A percentile compares a stretch with the other conserved stretches of the same genome.
Conservation (phyloP, 2,329 filamentous ascomycete genomes). For the Pyrenochaeta sp. region DNA sequence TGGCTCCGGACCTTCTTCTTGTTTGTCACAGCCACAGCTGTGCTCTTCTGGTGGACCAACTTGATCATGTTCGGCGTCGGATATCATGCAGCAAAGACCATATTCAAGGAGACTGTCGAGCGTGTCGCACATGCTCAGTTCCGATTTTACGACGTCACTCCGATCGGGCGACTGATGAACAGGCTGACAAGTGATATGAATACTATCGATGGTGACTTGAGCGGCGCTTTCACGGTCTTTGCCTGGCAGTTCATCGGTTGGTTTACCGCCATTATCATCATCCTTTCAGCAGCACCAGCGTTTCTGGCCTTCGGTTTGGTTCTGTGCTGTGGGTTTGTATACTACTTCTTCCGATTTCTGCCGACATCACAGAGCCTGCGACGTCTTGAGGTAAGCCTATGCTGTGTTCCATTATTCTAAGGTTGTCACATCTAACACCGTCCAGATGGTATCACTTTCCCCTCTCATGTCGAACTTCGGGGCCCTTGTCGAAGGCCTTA, state of each 20-base stretch:
- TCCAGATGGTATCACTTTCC: constrained; percentile 79
- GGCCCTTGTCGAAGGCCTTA: constrained; percentile 82
- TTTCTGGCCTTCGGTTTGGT: constrained; percentile 77
- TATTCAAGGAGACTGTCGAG: constrained; percentile 77
- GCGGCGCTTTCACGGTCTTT: constrained; percentile 74
- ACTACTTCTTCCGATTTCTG: constrained; percentile 79
- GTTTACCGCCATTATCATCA: constrained; percentile 76
- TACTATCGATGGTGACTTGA: constrained; percentile 87
- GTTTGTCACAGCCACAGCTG: constrained; percentile 55
- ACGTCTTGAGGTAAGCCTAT: constrained; percentile 68
- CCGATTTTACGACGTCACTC: constrained; percentile 90
- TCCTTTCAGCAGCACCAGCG: constrained; percentile 77
- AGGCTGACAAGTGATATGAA: constrained; percentile 89
- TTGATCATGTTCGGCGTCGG: constrained; percentile 78
- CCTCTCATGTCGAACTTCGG: constrained; percentile 94
- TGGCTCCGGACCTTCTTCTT: constrained; percentile 78
- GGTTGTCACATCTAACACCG: constrained; percentile 8
- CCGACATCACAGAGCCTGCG: constrained; percentile 85
- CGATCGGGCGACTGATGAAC: constrained; percentile 90
- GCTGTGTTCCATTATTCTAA: not conserved
- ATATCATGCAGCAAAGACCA: constrained; percentile 76
- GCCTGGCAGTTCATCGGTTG: constrained; percentile 76
- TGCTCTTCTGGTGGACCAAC: constrained; percentile 66
- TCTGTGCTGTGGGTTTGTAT: constrained; percentile 73
- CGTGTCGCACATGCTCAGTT: constrained; percentile 83